These are phyloP conservation scores for Rhodotorula sphaerocarpa DNA, from an alignment of 768 basidiomycete species.

Conservation along the genomic window DNA sequence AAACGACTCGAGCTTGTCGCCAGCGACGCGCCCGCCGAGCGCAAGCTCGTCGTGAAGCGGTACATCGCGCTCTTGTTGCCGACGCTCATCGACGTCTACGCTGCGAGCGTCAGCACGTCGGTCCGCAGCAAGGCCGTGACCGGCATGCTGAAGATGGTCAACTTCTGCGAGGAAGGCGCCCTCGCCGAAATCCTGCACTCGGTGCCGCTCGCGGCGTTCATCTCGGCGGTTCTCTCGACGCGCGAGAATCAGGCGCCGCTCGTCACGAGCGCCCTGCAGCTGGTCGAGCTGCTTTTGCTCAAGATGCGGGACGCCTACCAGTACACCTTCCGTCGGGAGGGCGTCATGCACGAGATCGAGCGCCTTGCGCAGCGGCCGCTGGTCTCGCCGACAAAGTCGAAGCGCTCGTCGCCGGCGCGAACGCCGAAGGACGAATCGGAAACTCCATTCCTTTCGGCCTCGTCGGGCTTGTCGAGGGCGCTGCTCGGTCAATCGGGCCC, in stretches of 20 bases:
- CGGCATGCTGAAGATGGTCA: constrained; percentile 79
- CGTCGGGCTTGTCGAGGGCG: neutral
- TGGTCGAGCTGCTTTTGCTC: constrained; percentile 78
- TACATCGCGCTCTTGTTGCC: constrained; percentile 87
- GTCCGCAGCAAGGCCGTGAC: constrained; percentile 82
- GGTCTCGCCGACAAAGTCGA: constrained; percentile 40
- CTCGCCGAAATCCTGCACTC: constrained; percentile 66
- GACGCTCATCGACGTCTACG: constrained; percentile 94
- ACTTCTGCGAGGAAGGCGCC: constrained; percentile 70
- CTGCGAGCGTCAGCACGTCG: constrained; percentile 84
- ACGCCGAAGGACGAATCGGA: constrained; percentile 33
- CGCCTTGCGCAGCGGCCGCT: constrained; percentile 59
- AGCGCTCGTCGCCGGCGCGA: constrained; percentile 41
- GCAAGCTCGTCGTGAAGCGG: constrained; percentile 57
- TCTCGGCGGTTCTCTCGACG: constrained; percentile 84
- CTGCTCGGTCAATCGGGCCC: neutral
- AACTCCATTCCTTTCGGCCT: neutral
- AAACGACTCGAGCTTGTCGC: constrained; percentile 55
- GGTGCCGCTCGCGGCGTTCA: constrained; percentile 90
- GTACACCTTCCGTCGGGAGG: constrained; percentile 84
- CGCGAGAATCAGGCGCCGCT: constrained; percentile 76
- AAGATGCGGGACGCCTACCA: constrained; percentile 79
- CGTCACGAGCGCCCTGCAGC: constrained; percentile 70
- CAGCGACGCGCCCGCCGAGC: constrained; percentile 56
- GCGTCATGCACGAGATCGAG: constrained; percentile 92